Evolutionary conservation across 192 early-diverging fungal species (phyloP).

Genomic region (Phycomyces nitens): DNA sequence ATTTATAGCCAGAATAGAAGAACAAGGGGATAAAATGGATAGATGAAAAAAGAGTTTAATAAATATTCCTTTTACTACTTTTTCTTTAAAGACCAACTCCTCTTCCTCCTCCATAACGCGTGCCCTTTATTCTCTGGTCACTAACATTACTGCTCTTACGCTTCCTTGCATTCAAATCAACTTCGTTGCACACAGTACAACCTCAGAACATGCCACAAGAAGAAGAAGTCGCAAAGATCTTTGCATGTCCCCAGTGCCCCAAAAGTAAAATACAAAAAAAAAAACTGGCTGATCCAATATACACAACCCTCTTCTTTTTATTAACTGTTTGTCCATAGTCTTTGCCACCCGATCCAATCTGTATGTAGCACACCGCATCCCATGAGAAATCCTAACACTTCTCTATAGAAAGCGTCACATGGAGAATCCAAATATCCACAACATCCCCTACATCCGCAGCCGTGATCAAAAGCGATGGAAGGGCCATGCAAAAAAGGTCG

Average conservation of each 20-base stretch:
- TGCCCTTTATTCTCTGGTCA: neutral
- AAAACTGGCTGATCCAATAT: constrained; percentile 1
- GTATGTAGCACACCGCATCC: constrained; percentile 10
- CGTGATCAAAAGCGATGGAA: constrained; percentile 54
- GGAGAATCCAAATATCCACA: constrained; percentile 53
- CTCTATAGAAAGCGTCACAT: constrained; percentile 40
- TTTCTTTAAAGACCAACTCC: constrained; percentile 5
- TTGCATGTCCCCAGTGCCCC: constrained; percentile 32
- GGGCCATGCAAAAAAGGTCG: constrained; percentile 50
- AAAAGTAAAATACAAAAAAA: constrained; percentile 23
- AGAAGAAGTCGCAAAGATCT: constrained; percentile 20
- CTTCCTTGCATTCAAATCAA: neutral
- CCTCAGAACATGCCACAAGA: neutral
- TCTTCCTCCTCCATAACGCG: constrained; percentile 1
- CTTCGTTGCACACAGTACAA: neutral
- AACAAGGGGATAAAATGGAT: constrained; percentile 6
- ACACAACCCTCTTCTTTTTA: constrained; percentile 1
- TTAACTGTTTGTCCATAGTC: constrained; percentile 15
- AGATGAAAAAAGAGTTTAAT: constrained; percentile 8
- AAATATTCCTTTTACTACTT: constrained; percentile 1
- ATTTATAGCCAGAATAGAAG: constrained; percentile 4
- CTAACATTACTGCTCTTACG: constrained; percentile 1
- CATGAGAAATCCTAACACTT: neutral
- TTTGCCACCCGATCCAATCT: constrained; percentile 38
- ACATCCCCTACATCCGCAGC: constrained; percentile 48